Conservation (phyloP, 139 green algal genomes). For the Picocystis salinarum region DNA sequence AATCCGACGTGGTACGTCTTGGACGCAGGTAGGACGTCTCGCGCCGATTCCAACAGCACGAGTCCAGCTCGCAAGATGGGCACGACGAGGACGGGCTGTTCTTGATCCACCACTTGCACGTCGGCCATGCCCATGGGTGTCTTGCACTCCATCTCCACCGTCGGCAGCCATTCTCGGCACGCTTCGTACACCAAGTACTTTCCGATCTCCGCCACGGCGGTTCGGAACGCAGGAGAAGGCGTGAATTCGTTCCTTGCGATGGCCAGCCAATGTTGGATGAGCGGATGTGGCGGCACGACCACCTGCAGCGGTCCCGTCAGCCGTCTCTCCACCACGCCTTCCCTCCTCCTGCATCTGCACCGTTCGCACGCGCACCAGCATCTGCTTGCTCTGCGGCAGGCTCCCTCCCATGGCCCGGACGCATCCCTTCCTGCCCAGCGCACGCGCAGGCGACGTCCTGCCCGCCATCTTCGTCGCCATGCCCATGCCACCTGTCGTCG, state of each 20-base stretch:
- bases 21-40: slow-evolving; percentile 42
- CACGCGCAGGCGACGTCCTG: no score
- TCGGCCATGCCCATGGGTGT: slow-evolving; percentile 64
- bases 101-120: slow-evolving; percentile 55
- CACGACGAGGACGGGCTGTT: slow-evolving; percentile 63
- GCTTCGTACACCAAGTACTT: no score
- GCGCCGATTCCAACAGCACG: slow-evolving; percentile 61
- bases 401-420: no score
- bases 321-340: no score
- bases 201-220: no score
- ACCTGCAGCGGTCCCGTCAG: slow-evolving; percentile 58
- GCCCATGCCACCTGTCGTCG: no score
- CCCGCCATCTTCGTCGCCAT: no score
- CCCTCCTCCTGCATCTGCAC: no score
- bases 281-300: slow-evolving; percentile 79
- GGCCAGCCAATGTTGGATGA: slow-evolving; percentile 91
- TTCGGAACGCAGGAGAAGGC: slow-evolving; percentile 62
- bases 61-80: slow-evolving; percentile 74
- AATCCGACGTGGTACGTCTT: slow-evolving; percentile 81
- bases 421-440: no score
- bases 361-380: no score
- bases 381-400: no score
- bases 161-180: slow-evolving; percentile 65
- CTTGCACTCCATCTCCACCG: slow-evolving; percentile 51
- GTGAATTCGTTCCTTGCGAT: slow-evolving; percentile 65